A percentile compares a stretch with the other conserved stretches of the same genome.
phyloP scores from a whole-genome alignment of 140 eudicot genomes.

The Ambrosia hybrid region DNA sequence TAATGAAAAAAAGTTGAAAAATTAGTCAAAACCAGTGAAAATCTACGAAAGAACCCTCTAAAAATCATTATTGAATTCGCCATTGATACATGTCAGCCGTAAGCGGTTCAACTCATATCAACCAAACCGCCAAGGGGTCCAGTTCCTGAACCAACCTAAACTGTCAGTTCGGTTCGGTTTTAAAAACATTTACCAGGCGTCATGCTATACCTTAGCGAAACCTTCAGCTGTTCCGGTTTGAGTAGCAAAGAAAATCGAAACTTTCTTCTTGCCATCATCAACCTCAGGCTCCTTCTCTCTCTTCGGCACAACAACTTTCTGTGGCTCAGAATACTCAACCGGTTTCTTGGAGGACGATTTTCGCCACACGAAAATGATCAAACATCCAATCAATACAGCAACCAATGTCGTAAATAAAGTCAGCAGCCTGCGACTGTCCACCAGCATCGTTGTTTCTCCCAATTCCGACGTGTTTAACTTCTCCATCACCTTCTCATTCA shows the following conservation, averaged over 20 bases:
- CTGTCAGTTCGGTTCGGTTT: too few relatives aligned
- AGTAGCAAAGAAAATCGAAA: constrained; percentile 67
- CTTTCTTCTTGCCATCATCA: constrained; percentile 74
- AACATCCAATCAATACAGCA: constrained; percentile 61
- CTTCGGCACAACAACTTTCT: constrained; percentile 38
- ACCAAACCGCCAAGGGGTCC: too few relatives aligned
- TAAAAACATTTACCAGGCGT: too few relatives aligned
- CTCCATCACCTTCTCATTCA: constrained; percentile 33
- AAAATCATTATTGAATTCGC: too few relatives aligned
- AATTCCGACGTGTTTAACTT: constrained; percentile 33
- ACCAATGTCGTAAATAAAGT: constrained; percentile 63
- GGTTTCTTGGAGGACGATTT: constrained; percentile 38
- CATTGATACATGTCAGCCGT: too few relatives aligned
- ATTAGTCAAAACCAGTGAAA: too few relatives aligned
- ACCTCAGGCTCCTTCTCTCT: constrained; percentile 41
- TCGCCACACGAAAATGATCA: constrained; percentile 51
- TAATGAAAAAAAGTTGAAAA: too few relatives aligned
- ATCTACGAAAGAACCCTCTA: too few relatives aligned
- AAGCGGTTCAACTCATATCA: too few relatives aligned
- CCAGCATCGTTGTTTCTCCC: constrained; percentile 31
- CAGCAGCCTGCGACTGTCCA: constrained; percentile 51
- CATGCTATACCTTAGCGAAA: constrained; percentile 59
- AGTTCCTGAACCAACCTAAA: too few relatives aligned
- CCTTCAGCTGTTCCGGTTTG: constrained; percentile 97
- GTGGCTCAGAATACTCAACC: constrained; percentile 28